Conservation (phyloP, 1,284 basidiomycete species). For the Puccinia horiana region DNA sequence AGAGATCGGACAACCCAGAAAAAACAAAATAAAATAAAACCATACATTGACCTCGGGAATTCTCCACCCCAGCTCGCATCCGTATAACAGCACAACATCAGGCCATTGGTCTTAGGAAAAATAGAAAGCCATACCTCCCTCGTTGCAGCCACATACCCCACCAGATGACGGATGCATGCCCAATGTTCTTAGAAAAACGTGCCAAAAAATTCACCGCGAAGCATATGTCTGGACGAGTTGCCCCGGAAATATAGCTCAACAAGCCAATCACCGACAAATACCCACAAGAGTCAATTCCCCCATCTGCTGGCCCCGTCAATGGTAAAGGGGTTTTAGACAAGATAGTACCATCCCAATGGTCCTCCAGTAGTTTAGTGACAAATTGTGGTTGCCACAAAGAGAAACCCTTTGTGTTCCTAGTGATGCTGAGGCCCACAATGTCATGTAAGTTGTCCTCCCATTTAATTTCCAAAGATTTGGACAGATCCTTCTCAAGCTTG, state of each 20-base stretch:
- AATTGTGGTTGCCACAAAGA: neutral
- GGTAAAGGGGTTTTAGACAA: neutral
- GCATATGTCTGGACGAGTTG: constrained; percentile 1
- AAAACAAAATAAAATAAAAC: constrained; percentile 3
- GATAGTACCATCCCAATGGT: neutral
- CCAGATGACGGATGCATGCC: neutral
- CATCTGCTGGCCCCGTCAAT: neutral
- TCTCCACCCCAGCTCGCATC: constrained; percentile 4
- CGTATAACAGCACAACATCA: neutral
- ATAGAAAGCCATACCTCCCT: neutral
- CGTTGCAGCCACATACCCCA: neutral
- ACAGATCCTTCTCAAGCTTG: neutral
- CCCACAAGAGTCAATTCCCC: neutral
- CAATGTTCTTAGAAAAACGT: constrained; percentile 11
- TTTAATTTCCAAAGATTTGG: neutral
- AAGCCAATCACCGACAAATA: constrained; percentile 11
- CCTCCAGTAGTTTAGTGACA: neutral
- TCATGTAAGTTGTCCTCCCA: neutral
- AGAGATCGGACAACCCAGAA: neutral
- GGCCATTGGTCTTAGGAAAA: neutral
- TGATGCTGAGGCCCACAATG: neutral
- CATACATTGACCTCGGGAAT: neutral
- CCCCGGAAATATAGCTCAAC: neutral
- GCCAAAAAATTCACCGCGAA: constrained; percentile 29
- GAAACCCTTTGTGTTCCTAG: neutral